phyloP scores from a whole-genome alignment of 331 rosid genomes.

The Dryas integrifolia region DNA sequence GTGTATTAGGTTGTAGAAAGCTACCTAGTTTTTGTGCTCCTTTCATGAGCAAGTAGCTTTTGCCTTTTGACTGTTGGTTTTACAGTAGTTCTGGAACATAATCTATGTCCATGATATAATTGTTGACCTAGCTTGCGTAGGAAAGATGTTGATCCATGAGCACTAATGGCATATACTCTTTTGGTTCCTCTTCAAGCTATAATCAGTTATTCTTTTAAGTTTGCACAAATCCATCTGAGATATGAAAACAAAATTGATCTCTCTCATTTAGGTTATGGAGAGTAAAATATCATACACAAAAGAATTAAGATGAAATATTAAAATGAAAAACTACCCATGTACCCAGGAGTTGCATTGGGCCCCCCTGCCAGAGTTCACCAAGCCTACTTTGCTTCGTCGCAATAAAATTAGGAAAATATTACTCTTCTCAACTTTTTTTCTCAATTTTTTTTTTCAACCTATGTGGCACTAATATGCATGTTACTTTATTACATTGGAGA shows the following conservation, averaged over 20 bases:
- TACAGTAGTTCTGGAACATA: not conserved
- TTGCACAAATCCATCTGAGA: too few relatives aligned
- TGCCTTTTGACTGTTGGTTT: not conserved
- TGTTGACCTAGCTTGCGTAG: not conserved
- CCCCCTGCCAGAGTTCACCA: too few relatives aligned
- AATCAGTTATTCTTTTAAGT: too few relatives aligned
- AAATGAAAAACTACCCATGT: conserved; percentile 12
- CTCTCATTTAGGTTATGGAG: not conserved
- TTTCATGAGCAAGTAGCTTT: not conserved
- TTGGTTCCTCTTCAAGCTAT: not conserved
- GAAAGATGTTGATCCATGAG: not conserved
- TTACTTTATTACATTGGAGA: too few relatives aligned
- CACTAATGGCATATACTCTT: not conserved
- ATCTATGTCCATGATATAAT: not conserved
- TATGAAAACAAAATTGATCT: not conserved
- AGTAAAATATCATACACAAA: not conserved
- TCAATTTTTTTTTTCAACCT: too few relatives aligned
- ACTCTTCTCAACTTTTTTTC: too few relatives aligned
- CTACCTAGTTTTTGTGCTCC: not conserved
- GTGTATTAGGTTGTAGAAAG: not conserved
- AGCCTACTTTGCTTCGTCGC: too few relatives aligned
- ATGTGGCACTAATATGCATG: too few relatives aligned
- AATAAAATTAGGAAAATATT: too few relatives aligned
- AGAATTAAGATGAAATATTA: not conserved
- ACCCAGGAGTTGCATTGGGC: conserved; percentile 1